A percentile compares a stretch with the other conserved stretches of the same genome.
phyloP scores from a whole-genome alignment of 169 alveolate species.

The Miamiensis avidus region DNA sequence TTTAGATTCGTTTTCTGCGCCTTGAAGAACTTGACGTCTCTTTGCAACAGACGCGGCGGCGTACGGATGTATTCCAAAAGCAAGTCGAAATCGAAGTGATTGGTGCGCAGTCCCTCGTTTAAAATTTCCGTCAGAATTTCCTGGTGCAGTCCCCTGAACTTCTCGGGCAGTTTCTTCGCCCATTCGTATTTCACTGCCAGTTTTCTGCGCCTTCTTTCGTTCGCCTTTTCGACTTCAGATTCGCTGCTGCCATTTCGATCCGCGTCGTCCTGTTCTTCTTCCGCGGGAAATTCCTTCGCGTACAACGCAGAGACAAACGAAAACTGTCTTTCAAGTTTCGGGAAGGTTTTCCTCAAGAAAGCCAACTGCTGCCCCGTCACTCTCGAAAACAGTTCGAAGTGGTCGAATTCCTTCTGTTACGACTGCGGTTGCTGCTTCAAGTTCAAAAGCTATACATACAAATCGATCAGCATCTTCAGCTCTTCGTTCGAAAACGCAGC shows the following conservation, averaged over 20 bases:
- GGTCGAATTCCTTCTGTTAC: not conserved
- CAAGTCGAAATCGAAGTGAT: not conserved
- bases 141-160: not conserved
- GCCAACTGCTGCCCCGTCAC: not conserved
- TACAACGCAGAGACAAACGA: not conserved
- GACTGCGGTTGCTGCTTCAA: too few relatives aligned
- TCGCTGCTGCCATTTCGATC: not conserved
- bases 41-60: too few relatives aligned
- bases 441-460: not conserved
- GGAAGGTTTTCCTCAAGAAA: not conserved
- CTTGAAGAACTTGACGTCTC: not conserved
- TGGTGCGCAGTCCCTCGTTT: not conserved
- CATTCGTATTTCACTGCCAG: not conserved
- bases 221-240: not conserved
- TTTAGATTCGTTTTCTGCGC: not conserved
- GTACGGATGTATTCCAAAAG: not conserved
- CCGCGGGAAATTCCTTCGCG: not conserved
- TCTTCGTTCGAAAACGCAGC: not conserved
- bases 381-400: not conserved
- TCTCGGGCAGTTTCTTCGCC: not conserved
- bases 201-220: not conserved
- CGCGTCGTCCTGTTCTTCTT: not conserved
- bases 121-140: not conserved
- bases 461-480: not conserved
- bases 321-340: too few relatives aligned